A percentile compares a stretch with the other conserved stretches of the same genome.
These are phyloP conservation scores for Vitis hybrid DNA, from an alignment of 177 flowering plant species.

Conservation along the genomic window DNA sequence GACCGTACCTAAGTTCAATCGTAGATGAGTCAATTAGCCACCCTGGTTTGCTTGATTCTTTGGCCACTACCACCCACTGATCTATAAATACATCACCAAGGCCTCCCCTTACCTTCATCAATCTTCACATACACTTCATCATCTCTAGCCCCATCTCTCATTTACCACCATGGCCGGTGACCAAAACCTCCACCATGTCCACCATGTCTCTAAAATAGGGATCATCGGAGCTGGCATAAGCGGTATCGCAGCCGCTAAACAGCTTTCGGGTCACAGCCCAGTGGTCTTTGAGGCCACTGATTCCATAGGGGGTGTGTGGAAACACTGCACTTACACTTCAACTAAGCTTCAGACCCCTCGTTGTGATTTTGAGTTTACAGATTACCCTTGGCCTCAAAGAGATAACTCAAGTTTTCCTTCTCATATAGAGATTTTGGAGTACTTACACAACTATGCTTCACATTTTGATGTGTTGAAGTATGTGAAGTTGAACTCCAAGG, in stretches of 20 bases:
- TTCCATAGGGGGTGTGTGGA: conserved; percentile 85
- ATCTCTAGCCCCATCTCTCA: not conserved
- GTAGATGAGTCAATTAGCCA: no score
- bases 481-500: conserved; percentile 71
- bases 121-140: not conserved
- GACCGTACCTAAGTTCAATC: no score
- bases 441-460: conserved; percentile 67
- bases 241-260: conserved; percentile 27
- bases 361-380: conserved; percentile 83
- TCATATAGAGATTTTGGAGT: conserved; percentile 64
- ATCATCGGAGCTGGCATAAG: conserved; percentile 33
- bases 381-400: conserved; percentile 81
- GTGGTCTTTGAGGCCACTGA: not conserved
- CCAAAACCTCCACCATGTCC: not conserved
- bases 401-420: conserved; percentile 67
- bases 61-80: no score
- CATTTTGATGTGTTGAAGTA: conserved; percentile 71
- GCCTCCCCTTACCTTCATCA: not conserved
- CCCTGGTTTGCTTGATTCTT: no score
- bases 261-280: conserved; percentile 16
- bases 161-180: not conserved
- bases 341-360: conserved; percentile 88
- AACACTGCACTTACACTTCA: conserved; percentile 65
- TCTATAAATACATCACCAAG: no score
- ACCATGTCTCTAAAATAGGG: conserved; percentile 12